phyloP scores from a whole-genome alignment of 164 flowering plant genomes.

The Paratinospora sagittata region DNA sequence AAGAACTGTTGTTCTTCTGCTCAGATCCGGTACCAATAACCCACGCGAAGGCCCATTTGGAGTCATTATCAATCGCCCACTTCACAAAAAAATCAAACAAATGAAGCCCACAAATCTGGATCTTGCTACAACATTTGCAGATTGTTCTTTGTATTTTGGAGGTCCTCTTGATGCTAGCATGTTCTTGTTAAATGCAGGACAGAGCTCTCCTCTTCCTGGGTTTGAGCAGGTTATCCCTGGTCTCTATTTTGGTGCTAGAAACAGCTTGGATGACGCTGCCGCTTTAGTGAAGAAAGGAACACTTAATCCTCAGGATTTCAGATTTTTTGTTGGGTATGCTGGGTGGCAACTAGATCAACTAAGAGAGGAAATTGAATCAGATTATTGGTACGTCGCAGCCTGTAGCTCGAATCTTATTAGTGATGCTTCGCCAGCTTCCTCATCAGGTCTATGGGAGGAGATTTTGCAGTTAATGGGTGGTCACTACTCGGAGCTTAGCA shows the following conservation, averaged over 20 bases:
- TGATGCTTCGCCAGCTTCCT: conserved; percentile 38
- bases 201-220: conserved; percentile 35
- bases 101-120: conserved; percentile 69
- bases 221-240: conserved; percentile 91
- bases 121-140: conserved; percentile 71
- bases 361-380: conserved; percentile 75
- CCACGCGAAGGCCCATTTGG: conserved; percentile 89
- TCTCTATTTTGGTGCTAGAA: conserved; percentile 64
- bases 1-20: conserved; percentile 47
- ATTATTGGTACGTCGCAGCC: conserved; percentile 83
- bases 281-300: conserved; percentile 63
- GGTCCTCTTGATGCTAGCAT: conserved; percentile 91
- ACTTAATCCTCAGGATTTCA: conserved; percentile 67
- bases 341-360: conserved; percentile 92
- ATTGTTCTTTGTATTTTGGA: conserved; percentile 78
- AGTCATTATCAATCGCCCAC: conserved; percentile 79
- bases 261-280: conserved; percentile 70
- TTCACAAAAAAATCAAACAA: conserved; percentile 68
- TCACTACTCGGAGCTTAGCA: conserved; percentile 80
- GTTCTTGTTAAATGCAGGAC: conserved; percentile 55
- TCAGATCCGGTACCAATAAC: conserved; percentile 67
- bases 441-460: conserved; percentile 78
- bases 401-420: conserved; percentile 67
- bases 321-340: conserved; percentile 87
- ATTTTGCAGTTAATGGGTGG: conserved; percentile 96